Conservation (phyloP, 768 basidiomycete genomes). For the Suillus hirtellus region DNA sequence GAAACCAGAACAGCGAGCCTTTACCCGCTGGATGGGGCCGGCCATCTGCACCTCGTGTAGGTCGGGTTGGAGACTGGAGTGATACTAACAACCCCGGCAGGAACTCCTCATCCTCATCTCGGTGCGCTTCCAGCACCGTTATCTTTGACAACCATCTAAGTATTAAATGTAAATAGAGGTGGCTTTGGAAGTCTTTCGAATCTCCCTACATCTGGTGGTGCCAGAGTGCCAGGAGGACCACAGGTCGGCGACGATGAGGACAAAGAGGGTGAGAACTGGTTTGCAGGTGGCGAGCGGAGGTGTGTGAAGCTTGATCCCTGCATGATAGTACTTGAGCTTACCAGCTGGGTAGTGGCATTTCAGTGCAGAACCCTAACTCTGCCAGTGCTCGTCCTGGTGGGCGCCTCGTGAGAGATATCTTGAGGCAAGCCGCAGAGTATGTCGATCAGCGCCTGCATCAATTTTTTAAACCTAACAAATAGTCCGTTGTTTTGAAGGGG, state of each 20-base stretch:
- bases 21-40: conserved; percentile 49
- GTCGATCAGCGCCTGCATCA: conserved; percentile 26
- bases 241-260: conserved; percentile 46
- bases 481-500: not conserved
- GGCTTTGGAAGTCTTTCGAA: conserved; percentile 39
- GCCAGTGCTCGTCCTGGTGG: conserved; percentile 47
- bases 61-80: conserved; percentile 55
- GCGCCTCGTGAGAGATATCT: conserved; percentile 64
- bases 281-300: conserved; percentile 96
- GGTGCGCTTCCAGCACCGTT: conserved; percentile 14
- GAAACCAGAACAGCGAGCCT: conserved; percentile 44
- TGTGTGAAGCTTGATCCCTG: conserved; percentile 25
- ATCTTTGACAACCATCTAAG: not conserved
- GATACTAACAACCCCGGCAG: conserved; percentile 26
- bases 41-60: conserved; percentile 43
- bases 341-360: conserved; percentile 65
- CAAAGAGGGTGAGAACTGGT: conserved; percentile 68
- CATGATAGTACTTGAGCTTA: not conserved
- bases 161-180: conserved; percentile 8
- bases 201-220: conserved; percentile 22
- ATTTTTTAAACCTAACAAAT: not conserved
- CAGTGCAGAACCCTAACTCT: conserved; percentile 80
- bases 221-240: conserved; percentile 25
- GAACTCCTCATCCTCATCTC: conserved; percentile 24
- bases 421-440: conserved; percentile 81